A percentile compares a stretch with the other conserved stretches of the same genome.
Evolutionary conservation across 2,329 filamentous ascomycete species (phyloP).

Genomic region (Bipolaris cookei): DNA sequence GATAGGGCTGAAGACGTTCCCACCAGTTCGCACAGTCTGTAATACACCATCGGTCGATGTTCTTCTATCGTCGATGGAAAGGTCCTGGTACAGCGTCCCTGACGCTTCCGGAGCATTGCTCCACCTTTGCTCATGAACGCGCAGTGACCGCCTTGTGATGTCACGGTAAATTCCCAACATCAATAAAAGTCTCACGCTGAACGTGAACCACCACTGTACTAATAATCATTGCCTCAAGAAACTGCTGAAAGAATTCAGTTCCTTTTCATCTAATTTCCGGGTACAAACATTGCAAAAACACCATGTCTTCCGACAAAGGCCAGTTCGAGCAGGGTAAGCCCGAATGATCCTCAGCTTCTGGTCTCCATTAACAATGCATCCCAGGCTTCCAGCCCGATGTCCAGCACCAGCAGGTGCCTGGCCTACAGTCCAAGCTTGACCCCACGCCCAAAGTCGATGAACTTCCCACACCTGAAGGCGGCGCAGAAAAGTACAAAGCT

Average conservation of each 20-base stretch:
- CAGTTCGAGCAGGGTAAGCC: conserved; percentile 46
- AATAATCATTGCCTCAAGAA: not conserved
- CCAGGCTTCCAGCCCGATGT: conserved; percentile 58
- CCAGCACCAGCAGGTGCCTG: conserved; percentile 59
- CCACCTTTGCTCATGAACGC: conserved; percentile 21
- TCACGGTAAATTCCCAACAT: conserved; percentile 28
- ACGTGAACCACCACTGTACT: not conserved
- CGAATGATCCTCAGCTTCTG: not conserved
- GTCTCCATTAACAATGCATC: conserved; percentile 3
- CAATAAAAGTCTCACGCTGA: conserved; percentile 21
- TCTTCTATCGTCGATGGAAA: conserved; percentile 6
- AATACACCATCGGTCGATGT: conserved; percentile 8
- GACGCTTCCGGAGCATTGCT: conserved; percentile 13
- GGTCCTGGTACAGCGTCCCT: not conserved
- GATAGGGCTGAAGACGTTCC: conserved; percentile 17
- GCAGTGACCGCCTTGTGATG: conserved; percentile 34
- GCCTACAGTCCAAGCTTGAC: conserved; percentile 62
- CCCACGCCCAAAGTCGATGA: conserved; percentile 67
- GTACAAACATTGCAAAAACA: conserved; percentile 58
- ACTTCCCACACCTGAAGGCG: conserved; percentile 71
- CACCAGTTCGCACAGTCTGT: conserved; percentile 9
- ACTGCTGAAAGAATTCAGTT: not conserved
- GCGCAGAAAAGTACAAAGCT: conserved; percentile 73
- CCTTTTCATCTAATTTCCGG: not conserved
- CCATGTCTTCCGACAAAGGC: conserved; percentile 41